Evolutionary conservation across 345 rosid species (phyloP), one percentile per base, ranked within the genome.

Genomic region (Boechera stricta): DNA sequence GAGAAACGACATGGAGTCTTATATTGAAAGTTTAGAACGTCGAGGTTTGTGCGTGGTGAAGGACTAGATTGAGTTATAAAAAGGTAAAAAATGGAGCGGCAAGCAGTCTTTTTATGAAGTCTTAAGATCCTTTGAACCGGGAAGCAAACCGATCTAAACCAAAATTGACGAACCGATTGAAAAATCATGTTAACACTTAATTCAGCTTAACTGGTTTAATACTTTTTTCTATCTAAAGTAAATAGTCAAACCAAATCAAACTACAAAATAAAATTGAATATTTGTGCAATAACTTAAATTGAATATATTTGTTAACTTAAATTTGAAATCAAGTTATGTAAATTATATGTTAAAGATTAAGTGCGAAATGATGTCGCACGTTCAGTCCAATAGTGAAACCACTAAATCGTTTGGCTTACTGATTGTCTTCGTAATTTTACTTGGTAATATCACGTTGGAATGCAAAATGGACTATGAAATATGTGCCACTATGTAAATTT

Each of bases 1-100:
- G 9, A 7, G 11, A 66, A 53, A 74, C 64, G 55, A 42, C 53
- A 62, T 11, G 44, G 15, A 63, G 49, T 73, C 52, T 36, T 6
- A 11, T 52, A 6, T 5, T 24, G 12, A 35, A 42, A 32, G 4
- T 5, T 16, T 10, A 9, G 3, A 64, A 64, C 57, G 49, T 45
- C 31, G 29, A 56, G 64, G 64, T 16, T 42, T 73, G 70, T 73
- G 39, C 21, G n/a, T 63, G n/a, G 32, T 32, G 21, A 53, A 52
- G 7, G 0, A 33, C 35, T 13, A 35, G 45, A 38, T 16, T 28
- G n/a, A 65, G 4, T 21, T 21, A 21, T 21, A 21, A 21, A 21
- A 21, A 21, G 24, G 24, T 21, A 1, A 21, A 21, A 21, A 21
- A 21, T 35, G 18, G 10, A 39, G 54, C 62, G 21, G 36, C 16